These are phyloP conservation scores for Coemansia asiatica DNA, from an alignment of 192 early-diverging fungal genomes.

Conservation along the genomic window DNA sequence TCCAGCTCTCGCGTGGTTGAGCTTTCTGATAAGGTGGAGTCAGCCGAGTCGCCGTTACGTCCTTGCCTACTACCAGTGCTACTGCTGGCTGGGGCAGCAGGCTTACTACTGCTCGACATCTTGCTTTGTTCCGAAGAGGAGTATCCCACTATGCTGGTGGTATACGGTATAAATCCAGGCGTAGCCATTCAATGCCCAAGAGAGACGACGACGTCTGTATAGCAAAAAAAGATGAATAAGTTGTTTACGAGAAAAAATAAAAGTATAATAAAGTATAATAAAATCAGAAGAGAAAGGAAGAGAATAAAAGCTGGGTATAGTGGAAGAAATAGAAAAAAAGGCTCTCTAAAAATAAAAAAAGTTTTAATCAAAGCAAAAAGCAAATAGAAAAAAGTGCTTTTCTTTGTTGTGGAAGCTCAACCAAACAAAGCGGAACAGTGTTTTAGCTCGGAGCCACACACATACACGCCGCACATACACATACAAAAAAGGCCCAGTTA, in stretches of 20 bases:
- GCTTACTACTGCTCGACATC: conserved; percentile 13
- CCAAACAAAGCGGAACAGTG: too few species aligned
- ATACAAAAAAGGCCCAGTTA: too few species aligned
- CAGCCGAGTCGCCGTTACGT: background rate
- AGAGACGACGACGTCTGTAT: background rate
- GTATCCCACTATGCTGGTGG: conserved; percentile 21
- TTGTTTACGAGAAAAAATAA: background rate
- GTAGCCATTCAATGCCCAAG: conserved; percentile 33
- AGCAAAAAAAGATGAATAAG: background rate
- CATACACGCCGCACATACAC: too few species aligned
- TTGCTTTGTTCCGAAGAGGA: conserved; percentile 28
- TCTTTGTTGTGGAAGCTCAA: too few species aligned
- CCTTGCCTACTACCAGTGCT: conserved; percentile 8
- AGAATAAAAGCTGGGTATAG: background rate
- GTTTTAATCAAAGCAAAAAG: background rate
- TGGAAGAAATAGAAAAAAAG: background rate
- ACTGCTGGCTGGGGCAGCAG: conserved; percentile 1
- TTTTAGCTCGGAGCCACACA: too few species aligned
- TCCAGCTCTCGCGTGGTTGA: conserved; percentile 39
- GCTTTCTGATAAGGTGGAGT: conserved; percentile 5
- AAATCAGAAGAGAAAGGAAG: conserved; percentile 1
- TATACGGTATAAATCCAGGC: conserved; percentile 35
- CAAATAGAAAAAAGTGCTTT: too few species aligned
- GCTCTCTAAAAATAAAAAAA: conserved; percentile 6
- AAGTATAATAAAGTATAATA: too few species aligned